phyloP scores from a whole-genome alignment of 2,329 filamentous ascomycete species.

The Septoria linicola region DNA sequence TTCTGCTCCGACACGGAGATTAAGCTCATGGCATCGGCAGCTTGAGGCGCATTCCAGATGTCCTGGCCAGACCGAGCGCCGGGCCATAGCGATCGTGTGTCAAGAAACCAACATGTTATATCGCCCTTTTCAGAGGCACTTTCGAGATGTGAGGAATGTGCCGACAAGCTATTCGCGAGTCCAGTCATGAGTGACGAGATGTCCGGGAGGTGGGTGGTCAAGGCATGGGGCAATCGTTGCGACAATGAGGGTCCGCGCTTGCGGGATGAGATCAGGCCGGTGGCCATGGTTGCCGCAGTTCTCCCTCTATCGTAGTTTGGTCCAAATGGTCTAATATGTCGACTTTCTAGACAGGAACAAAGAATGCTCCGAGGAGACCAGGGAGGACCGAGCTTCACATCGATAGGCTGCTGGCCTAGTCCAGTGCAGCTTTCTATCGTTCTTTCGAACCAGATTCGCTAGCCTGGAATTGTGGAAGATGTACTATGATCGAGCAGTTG shows the following conservation, averaged over 20 bases:
- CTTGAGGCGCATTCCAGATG: conserved; percentile 45
- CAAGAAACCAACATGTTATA: conserved; percentile 51
- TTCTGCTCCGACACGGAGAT: conserved; percentile 56
- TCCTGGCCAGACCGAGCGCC: conserved; percentile 37
- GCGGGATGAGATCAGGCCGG: conserved; percentile 22
- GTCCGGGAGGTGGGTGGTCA: conserved; percentile 24
- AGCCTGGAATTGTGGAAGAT: no score
- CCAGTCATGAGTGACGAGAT: conserved; percentile 27
- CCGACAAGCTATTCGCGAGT: conserved; percentile 22
- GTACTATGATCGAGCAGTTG: no score
- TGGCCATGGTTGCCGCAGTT: conserved; percentile 10
- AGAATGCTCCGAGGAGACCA: no score
- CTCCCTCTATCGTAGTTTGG: no score
- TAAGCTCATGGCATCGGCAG: conserved; percentile 44
- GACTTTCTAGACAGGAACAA: no score
- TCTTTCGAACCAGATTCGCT: no score
- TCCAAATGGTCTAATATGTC: no score
- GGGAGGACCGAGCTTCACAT: no score
- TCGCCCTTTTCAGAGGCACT: conserved; percentile 23
- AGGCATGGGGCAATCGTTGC: conserved; percentile 21
- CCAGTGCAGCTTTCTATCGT: no score
- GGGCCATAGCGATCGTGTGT: conserved; percentile 50
- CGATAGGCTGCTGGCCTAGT: no score
- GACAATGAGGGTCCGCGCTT: conserved; percentile 23
- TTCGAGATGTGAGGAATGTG: conserved; percentile 16